These are phyloP conservation scores for Crithidia bombi DNA, from an alignment of 208 protist genomes.

Conservation along the genomic window DNA sequence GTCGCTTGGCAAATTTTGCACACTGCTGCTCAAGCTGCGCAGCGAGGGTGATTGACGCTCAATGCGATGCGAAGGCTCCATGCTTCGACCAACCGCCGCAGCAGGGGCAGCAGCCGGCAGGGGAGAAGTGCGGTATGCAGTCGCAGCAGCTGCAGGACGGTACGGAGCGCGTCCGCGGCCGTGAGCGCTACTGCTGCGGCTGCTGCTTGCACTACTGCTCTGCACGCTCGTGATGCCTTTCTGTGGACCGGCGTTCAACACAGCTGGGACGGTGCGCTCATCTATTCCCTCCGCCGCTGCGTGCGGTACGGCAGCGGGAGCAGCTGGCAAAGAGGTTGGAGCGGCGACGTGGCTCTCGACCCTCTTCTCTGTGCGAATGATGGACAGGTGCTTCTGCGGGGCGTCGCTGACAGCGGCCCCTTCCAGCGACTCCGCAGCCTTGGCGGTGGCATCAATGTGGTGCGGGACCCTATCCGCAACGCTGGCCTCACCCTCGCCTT, in stretches of 20 bases:
- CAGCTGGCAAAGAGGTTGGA: neutral
- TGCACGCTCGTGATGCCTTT: constrained; percentile 21
- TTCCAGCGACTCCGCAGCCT: neutral
- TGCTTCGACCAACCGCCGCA: neutral
- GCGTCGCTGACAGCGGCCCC: neutral
- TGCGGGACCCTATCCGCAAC: constrained; percentile 2
- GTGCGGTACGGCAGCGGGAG: neutral
- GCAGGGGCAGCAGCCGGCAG: neutral
- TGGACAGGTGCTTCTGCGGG: neutral
- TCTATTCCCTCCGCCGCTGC: constrained; percentile 3
- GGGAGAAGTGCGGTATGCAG: neutral
- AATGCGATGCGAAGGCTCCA: constrained; percentile 3
- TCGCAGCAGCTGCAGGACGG: neutral
- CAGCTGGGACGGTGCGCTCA: constrained; percentile 16
- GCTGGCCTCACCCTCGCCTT: constrained; percentile 11
- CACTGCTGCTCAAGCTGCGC: constrained; percentile 34
- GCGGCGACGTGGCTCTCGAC: neutral
- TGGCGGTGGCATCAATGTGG: neutral
- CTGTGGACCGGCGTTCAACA: neutral
- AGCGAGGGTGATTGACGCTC: constrained; percentile 26
- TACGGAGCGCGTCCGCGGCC: neutral
- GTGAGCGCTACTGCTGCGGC: constrained; percentile 1
- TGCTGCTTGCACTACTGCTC: constrained; percentile 11
- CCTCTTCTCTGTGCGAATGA: neutral
- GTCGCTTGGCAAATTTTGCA: constrained; percentile 20